Evolutionary conservation across 768 basidiomycete genomes (phyloP).

Genomic region (Tubosaeta brunneosetosa): DNA sequence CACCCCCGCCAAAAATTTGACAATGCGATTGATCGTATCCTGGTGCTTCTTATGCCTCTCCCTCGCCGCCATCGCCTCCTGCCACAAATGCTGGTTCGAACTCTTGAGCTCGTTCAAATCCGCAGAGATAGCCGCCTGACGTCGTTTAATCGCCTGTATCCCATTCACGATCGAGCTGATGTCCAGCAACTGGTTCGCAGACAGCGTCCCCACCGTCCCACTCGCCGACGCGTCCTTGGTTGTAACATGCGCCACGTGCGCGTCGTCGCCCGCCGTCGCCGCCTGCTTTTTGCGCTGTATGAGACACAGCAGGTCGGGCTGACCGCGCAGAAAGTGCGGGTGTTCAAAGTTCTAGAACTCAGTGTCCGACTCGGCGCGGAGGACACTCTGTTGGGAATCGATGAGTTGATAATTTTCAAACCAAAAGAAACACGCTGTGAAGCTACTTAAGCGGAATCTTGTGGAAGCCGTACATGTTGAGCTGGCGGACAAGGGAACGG

Average conservation of each 20-base stretch:
- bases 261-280: conserved; percentile 29
- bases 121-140: conserved; percentile 86
- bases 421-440: too few species aligned
- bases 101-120: conserved; percentile 86
- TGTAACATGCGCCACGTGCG: conserved; percentile 15
- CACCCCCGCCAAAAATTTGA: conserved; percentile 91
- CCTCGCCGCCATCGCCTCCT: conserved; percentile 76
- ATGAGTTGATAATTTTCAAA: too few species aligned
- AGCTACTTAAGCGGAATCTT: too few species aligned
- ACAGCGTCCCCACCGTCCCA: conserved; percentile 25
- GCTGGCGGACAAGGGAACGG: conserved; percentile 88
- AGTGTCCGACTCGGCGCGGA: conserved; percentile 74
- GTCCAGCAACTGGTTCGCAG: conserved; percentile 60
- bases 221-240: too few species aligned
- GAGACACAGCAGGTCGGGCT: conserved; percentile 80
- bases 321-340: conserved; percentile 81
- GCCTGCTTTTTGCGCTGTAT: conserved; percentile 82
- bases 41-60: conserved; percentile 87
- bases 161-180: conserved; percentile 75
- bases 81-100: conserved; percentile 89
- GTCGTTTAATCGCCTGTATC: conserved; percentile 82
- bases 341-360: conserved; percentile 93
- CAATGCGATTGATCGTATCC: conserved; percentile 92
- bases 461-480: too few species aligned
- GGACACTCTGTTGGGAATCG: conserved; percentile 91